These are phyloP conservation scores for Prosopis cineraria DNA, from an alignment of 306 rosid species.

Conservation along the genomic window DNA sequence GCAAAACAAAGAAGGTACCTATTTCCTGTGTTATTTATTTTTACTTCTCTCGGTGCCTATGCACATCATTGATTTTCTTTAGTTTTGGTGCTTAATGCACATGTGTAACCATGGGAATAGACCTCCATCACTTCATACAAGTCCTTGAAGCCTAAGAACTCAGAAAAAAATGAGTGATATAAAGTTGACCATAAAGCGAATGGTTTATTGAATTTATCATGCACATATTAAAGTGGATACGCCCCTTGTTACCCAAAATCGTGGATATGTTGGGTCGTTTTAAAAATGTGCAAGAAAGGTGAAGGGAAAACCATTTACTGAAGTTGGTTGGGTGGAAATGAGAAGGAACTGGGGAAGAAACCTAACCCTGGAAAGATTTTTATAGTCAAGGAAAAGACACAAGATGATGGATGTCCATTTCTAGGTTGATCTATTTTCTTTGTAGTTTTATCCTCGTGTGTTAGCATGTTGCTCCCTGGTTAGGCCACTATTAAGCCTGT, in stretches of 20 bases:
- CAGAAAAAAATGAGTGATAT: background rate
- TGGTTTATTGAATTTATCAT: background rate
- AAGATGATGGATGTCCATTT: background rate
- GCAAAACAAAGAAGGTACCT: conserved; percentile 91
- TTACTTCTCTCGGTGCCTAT: background rate
- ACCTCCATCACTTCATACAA: background rate
- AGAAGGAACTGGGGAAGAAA: too few species aligned
- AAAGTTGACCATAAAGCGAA: background rate
- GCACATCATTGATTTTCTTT: background rate
- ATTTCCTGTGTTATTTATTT: background rate
- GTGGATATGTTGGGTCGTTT: background rate
- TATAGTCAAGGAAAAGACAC: background rate
- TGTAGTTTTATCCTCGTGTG: background rate
- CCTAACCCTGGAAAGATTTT: background rate
- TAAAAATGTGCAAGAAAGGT: background rate
- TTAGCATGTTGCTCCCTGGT: background rate
- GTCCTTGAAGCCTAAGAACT: background rate
- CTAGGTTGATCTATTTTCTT: background rate
- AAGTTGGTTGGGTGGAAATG: conserved; percentile 8
- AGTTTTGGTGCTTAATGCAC: conserved; percentile 3
- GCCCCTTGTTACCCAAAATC: background rate
- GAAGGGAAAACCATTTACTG: background rate
- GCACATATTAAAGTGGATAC: background rate
- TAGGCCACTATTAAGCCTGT: background rate
- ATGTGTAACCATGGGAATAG: background rate